Base-by-base conservation (phyloP, 371 early-diverging fungal genomes). In the Chytridium lagenaria region DNA sequence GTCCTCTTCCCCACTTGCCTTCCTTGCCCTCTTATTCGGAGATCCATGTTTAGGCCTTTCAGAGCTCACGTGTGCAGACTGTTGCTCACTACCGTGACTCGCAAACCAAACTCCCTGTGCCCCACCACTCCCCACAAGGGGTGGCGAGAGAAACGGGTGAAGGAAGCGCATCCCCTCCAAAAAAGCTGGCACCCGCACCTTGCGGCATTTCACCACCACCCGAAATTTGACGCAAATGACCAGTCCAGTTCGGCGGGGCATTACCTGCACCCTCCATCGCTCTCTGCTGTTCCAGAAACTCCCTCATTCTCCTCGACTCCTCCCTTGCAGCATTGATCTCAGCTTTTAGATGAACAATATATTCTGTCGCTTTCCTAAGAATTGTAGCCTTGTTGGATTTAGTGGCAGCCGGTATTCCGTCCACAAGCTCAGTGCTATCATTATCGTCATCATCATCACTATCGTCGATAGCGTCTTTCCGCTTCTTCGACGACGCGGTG, bases 381-480 rank as follows among this genome's bases (percentile, higher is more conserved):
- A 96, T 91, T 0, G 94, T 94, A 1, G 96, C 96, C 81, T 96
- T 96, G 86, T 95, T 95, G 34, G 92, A 86, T 69, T 94, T 94
- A 22, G 90, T 76, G 5, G 83, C 81, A 12, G 72, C 80, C 0
- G 79, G 74, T 16, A 80, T 71, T 1, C 83, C 79, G 50, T 81
- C 81, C 28, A 78, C 77, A n/a, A 82, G 57, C 39, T 89, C 88
- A 33, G 83, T 86, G 1, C 86, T 86, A 28, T 87, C 87, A 16
- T 89, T 90, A 5, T 83, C 88, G 44, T 85, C 89, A 26, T 79
- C 80, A 12, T 71, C 69, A 39, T 63, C 77, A 2, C 76, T 85
- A 30, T 72, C 75, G 15, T 74, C 78, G 19, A 68, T 77, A 23
- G 15, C 52, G n/a, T 57, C 52, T 23, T 65, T 50, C 30, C 39